Evolutionary conservation across 805 yeast species (phyloP).

Genomic region (Candida wancherniae): DNA sequence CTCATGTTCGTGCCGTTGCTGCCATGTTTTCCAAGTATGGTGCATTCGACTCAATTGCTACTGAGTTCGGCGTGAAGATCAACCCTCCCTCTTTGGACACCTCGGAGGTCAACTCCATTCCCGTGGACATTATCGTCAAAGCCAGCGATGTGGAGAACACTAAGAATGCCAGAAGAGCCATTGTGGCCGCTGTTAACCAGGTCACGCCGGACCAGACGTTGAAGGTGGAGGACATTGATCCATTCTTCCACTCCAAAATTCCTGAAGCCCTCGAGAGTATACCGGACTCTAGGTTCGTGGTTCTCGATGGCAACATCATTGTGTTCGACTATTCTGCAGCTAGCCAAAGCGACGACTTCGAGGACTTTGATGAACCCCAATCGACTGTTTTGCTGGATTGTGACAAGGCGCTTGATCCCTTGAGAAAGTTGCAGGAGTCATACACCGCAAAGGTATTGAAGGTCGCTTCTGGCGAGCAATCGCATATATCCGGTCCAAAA

Average conservation of each 20-base stretch:
- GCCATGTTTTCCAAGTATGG: slow-evolving; percentile 56
- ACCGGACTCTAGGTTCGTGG: slow-evolving; percentile 52
- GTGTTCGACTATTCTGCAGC: slow-evolving; percentile 48
- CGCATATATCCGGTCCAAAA: slow-evolving; percentile 55
- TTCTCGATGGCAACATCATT: slow-evolving; percentile 46
- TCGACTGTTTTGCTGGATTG: slow-evolving; percentile 50
- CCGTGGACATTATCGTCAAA: slow-evolving; percentile 58
- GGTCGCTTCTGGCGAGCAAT: slow-evolving; percentile 54
- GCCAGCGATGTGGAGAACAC: slow-evolving; percentile 42
- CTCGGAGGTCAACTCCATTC: slow-evolving; percentile 45
- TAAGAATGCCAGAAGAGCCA: slow-evolving; percentile 61
- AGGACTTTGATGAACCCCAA: slow-evolving; percentile 66
- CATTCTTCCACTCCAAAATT: slow-evolving; percentile 50
- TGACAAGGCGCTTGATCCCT: slow-evolving; percentile 47
- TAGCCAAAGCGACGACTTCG: slow-evolving; percentile 37
- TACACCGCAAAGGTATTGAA: slow-evolving; percentile 48
- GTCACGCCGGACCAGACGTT: slow-evolving; percentile 63
- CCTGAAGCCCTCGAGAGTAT: slow-evolving; percentile 35
- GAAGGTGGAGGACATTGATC: slow-evolving; percentile 59
- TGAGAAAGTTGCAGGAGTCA: slow-evolving; percentile 56
- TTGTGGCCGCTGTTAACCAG: slow-evolving; percentile 69
- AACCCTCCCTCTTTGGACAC: slow-evolving; percentile 34
- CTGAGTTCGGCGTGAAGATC: slow-evolving; percentile 31
- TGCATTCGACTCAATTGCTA: slow-evolving; percentile 39
- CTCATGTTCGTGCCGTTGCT: slow-evolving; percentile 74